These are phyloP conservation scores for Linanthus parryae DNA, from an alignment of 148 eudicot genomes.

Conservation along the genomic window DNA sequence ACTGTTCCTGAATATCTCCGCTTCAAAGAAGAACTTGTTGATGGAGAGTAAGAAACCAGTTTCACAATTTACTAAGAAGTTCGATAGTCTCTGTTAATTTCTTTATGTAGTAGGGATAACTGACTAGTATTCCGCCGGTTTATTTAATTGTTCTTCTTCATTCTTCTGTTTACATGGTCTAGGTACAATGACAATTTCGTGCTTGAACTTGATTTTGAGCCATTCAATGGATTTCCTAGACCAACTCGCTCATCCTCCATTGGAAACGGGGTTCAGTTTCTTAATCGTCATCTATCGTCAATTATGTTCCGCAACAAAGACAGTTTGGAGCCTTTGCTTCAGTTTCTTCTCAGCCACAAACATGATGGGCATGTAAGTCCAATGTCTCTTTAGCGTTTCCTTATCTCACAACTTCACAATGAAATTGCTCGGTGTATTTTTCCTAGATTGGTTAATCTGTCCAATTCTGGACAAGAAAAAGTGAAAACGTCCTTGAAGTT, in stretches of 20 bases:
- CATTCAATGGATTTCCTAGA: slow-evolving; percentile 30
- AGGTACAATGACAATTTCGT: slow-evolving; percentile 14
- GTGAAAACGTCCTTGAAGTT: not conserved
- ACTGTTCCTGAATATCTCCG: slow-evolving; percentile 18
- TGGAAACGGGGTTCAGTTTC: slow-evolving; percentile 33
- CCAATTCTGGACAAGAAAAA: not conserved
- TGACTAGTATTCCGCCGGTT: no score
- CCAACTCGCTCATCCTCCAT: slow-evolving; percentile 26
- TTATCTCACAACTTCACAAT: not conserved
- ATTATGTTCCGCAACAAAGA: slow-evolving; percentile 36
- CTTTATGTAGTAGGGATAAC: no score
- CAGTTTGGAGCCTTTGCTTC: slow-evolving; percentile 29
- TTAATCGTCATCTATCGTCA: slow-evolving; percentile 37
- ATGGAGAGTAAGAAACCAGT: slow-evolving; percentile 9
- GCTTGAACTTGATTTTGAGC: slow-evolving; percentile 35
- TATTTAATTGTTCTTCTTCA: not conserved
- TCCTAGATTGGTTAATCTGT: not conserved
- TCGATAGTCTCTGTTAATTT: not conserved
- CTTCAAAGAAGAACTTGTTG: slow-evolving; percentile 25
- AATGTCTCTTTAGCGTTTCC: not conserved
- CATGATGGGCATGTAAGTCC: slow-evolving; percentile 27
- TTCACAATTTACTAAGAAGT: not conserved
- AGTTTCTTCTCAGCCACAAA: slow-evolving; percentile 31
- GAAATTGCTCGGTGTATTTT: not conserved
- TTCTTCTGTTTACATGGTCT: not conserved